Evolutionary conservation across 352 stramenopile genomes (phyloP), one percentile per base, ranked within the genome.

Genomic region (Phytophthora cactorum): DNA sequence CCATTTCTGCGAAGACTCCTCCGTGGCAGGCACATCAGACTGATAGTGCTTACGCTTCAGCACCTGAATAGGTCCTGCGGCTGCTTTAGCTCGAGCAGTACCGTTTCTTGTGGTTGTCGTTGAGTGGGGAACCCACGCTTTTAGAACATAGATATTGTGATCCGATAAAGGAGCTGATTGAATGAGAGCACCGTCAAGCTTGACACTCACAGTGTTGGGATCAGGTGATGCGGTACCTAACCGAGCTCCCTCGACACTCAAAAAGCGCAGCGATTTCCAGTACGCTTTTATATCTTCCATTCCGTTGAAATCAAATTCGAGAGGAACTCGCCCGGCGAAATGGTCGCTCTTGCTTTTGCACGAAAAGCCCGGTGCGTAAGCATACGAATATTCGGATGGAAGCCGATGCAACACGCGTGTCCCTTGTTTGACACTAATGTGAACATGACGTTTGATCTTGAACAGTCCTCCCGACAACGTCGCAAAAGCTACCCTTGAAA

Each of bases 401-500:
- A 92, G 70, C 28, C 73, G 63, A 12, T 78, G 77, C 6, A 94
- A 62, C 8, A 89, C 56, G n/a, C 65, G 86, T 49, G 69, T 70
- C 10, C 86, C 86, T 51, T 77, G 77, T 38, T 84, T 89, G 11
- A 93, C 52, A 22, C 68, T 70, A 38, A 93, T 92, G 22, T 63
- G 68, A 50, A 71, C 79, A 43, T 57, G 71, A 17, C 78, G 57
- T 39, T 84, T 88, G 36, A 91, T 64, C 59, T 72, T 67, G 45
- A 93, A 89, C 9, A 92, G 46, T 5, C 86, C 86, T 25, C 86
- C 86, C 0, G 86, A 90, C 14, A 93, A 65, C 1, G 86, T 92
- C 11, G 84, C 82, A 59, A 88, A 91, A 9, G 86, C 86, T 6
- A 93, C 83, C 44, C 88, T 81, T 4, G 86, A 93, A 57, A 93